phyloP scores from a whole-genome alignment of 768 basidiomycete species.

The Termitomyces sp. region DNA sequence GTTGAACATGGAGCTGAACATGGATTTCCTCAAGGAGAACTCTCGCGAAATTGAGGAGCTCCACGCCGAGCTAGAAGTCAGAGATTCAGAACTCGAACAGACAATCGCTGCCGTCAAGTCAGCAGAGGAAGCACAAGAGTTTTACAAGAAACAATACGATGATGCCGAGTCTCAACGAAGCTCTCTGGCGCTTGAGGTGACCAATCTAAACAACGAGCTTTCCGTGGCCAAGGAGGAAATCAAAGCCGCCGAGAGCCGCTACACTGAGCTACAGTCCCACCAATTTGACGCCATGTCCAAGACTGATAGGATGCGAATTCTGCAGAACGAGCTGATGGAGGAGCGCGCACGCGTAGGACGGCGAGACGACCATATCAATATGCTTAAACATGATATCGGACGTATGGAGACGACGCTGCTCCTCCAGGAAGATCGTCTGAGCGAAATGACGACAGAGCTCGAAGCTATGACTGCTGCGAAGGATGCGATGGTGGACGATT shows the following conservation, averaged over 20 bases:
- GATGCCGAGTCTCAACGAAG: slow-evolving; percentile 64
- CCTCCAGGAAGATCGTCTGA: slow-evolving; percentile 70
- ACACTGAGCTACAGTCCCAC: slow-evolving; percentile 58
- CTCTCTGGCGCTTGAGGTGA: slow-evolving; percentile 59
- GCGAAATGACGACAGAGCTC: slow-evolving; percentile 67
- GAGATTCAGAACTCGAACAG: slow-evolving; percentile 27
- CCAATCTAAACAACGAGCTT: slow-evolving; percentile 62
- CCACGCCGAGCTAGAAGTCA: slow-evolving; percentile 27
- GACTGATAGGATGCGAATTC: slow-evolving; percentile 47
- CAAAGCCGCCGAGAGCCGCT: slow-evolving; percentile 54
- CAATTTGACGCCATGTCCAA: slow-evolving; percentile 64
- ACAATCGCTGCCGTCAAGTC: slow-evolving; percentile 28
- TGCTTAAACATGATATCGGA: slow-evolving; percentile 77
- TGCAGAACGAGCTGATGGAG: slow-evolving; percentile 65
- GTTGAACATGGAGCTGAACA: slow-evolving; percentile 23
- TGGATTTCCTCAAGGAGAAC: slow-evolving; percentile 33
- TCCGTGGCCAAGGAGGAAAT: slow-evolving; percentile 49
- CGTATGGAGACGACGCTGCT: slow-evolving; percentile 72
- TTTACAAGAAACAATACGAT: slow-evolving; percentile 44
- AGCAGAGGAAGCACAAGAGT: slow-evolving; percentile 29
- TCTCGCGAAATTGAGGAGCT: slow-evolving; percentile 36
- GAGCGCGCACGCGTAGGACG: slow-evolving; percentile 63
- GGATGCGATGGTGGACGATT: slow-evolving; percentile 82
- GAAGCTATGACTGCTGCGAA: slow-evolving; percentile 66
- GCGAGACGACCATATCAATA: slow-evolving; percentile 70